These are phyloP conservation scores for Favolaschia claudopus DNA, from an alignment of 768 basidiomycete species.

Conservation along the genomic window DNA sequence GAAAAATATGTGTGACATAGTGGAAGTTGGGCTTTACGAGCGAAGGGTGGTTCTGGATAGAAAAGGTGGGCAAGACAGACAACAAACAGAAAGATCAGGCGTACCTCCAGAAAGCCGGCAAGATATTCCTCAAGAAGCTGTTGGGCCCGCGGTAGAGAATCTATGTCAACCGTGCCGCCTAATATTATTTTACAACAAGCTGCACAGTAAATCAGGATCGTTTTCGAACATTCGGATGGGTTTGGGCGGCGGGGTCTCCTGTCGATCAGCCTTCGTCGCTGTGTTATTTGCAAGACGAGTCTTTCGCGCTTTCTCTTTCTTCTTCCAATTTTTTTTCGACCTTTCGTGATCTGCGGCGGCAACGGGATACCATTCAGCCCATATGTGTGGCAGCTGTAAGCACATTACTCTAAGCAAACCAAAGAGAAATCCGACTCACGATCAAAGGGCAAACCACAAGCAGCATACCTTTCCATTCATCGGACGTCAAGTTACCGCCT, in stretches of 20 bases:
- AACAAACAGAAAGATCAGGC: neutral
- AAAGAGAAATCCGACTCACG: conserved; percentile 8
- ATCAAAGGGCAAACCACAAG: conserved; percentile 25
- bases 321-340: neutral
- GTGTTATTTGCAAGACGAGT: neutral
- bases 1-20: neutral
- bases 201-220: neutral
- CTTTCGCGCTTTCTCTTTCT: neutral
- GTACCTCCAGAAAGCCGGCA: conserved; percentile 4
- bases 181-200: conserved; percentile 25
- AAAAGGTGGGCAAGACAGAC: neutral
- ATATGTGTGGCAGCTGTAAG: neutral
- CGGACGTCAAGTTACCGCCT: conserved; percentile 31
- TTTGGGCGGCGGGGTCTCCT: neutral
- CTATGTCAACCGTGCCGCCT: conserved; percentile 11
- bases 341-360: conserved; percentile 1
- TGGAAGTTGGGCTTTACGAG: conserved; percentile 22
- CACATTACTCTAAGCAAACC: neutral
- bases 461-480: conserved; percentile 32
- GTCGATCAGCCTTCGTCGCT: neutral
- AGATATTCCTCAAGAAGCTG: conserved; percentile 20
- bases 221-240: neutral
- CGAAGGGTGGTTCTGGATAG: neutral
- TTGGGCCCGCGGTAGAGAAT: conserved; percentile 4
- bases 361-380: conserved; percentile 9